Conservation (phyloP, 352 stramenopile species). For the Phytopythium boreale region DNA sequence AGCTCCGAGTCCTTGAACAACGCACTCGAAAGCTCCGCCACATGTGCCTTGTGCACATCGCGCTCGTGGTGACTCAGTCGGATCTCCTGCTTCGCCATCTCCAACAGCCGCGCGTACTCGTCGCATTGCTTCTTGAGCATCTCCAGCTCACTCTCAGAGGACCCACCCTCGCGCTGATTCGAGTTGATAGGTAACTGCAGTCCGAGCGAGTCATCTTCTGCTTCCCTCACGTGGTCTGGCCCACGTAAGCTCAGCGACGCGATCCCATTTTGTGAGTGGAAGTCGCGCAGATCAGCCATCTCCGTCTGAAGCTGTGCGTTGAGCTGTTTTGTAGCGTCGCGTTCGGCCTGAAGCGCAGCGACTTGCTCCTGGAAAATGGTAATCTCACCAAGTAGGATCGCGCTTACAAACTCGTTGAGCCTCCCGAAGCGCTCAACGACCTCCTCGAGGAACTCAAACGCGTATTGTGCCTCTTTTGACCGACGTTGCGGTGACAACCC, state of each 20-base stretch:
- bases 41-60: constrained; percentile 40
- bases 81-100: constrained; percentile 80
- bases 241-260: constrained; percentile 11
- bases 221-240: constrained; percentile 4
- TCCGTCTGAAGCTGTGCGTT: constrained; percentile 38
- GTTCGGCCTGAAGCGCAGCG: constrained; percentile 11
- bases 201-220: constrained; percentile 15
- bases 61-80: constrained; percentile 53
- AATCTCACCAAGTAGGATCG: constrained; percentile 30
- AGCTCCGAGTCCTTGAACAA: constrained; percentile 55
- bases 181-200: background rate
- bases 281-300: constrained; percentile 39
- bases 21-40: constrained; percentile 48
- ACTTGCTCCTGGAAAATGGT: constrained; percentile 12
- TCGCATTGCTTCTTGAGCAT: constrained; percentile 40
- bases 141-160: constrained; percentile 17
- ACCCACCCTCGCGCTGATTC: background rate
- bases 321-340: constrained; percentile 6
- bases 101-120: constrained; percentile 46
- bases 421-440: constrained; percentile 34
- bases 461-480: constrained; percentile 41
- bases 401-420: constrained; percentile 35
- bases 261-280: constrained; percentile 30
- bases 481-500: background rate
- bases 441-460: constrained; percentile 38